Base-by-base conservation (phyloP, 768 basidiomycete genomes). In the Auriculariales sp. region DNA sequence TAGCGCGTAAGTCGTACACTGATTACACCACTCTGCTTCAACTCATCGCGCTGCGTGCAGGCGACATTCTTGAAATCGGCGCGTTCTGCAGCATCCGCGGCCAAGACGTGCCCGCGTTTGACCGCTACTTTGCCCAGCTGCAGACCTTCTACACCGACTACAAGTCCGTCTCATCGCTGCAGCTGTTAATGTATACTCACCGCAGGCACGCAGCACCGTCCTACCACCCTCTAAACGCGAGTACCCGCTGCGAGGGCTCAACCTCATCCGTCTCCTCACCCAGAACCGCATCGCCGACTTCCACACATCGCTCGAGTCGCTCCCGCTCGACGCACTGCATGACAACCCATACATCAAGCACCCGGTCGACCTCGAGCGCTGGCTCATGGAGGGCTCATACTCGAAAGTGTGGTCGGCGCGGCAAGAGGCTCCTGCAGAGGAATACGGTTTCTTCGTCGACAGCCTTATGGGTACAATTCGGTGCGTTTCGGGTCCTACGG, bases 321-420 rank as follows among this genome's bases (percentile, higher is more conserved):
- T 99, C 28, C 81, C 81, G 2, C 62, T 78, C 30, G 71, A 77
- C 28, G 49, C 54, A 5, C 52, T 62, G 12, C 54, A 56, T 25
- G 52, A 54, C 12, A 85, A 84, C 62, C 75, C 79, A 4, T 89
- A 72, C 61, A 79, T 92, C 59, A 73, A 76, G 48, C 90, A 91
- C 62, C 87, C 89, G 11, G 83, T 92, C 51, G 87, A 92, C 62
- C 78, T 93, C 53, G 94, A 99, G 64, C 74, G 86, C 46, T 97
- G 93, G 88, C 74, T 98, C 39, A 99, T 99, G 94, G 94, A 98
- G 64, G 94, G 94, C 32, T 86, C 85, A 58, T 99, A 98, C 64
- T 90, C 88, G 66, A 94, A 94, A 63, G 94, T 97, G 10, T 99
- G 93, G 88, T 81, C 86, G 59, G 93, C 93, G 31, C 78, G 92